Percentiles rank a stretch among this genome's conserved stretches.
These are phyloP conservation scores for Tetradesmus obliquus DNA, from an alignment of 139 green algal genomes.

Conservation along the genomic window DNA sequence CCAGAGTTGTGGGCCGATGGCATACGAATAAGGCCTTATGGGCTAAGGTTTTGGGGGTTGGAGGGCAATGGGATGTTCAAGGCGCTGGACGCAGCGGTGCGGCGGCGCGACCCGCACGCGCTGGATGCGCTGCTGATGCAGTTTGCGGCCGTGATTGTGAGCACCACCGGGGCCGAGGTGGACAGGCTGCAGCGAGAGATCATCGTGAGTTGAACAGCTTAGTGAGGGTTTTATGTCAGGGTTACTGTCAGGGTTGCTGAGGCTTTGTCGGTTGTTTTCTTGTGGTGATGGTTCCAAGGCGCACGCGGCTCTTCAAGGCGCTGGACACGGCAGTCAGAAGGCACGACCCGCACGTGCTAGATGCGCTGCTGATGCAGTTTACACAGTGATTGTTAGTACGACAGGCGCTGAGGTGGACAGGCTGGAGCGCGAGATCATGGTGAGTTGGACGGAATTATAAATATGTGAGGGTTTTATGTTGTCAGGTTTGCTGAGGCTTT, in stretches of 20 bases:
- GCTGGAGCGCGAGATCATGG: conserved; percentile 85
- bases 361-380: conserved; percentile 68
- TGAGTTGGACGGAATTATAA: neutral
- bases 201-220: conserved; percentile 39
- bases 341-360: conserved; percentile 18
- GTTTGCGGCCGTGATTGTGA: conserved; percentile 82
- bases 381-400: conserved; percentile 80
- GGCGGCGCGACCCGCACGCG: conserved; percentile 10
- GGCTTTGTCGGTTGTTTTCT: too few relatives aligned
- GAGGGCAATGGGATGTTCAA: conserved; percentile 29
- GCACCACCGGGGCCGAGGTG: conserved; percentile 89
- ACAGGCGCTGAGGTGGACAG: conserved; percentile 93
- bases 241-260: neutral
- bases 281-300: neutral
- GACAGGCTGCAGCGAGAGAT: conserved; percentile 91
- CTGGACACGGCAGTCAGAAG: conserved; percentile 27
- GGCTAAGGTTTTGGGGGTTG: neutral
- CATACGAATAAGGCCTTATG: neutral
- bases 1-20: neutral
- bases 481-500: neutral
- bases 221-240: neutral
- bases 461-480: neutral
- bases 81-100: conserved; percentile 33
- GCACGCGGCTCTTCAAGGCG: conserved; percentile 35
- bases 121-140: conserved; percentile 58